Evolutionary conservation across 768 basidiomycete species (phyloP).

Genomic region (Calocybe indica): DNA sequence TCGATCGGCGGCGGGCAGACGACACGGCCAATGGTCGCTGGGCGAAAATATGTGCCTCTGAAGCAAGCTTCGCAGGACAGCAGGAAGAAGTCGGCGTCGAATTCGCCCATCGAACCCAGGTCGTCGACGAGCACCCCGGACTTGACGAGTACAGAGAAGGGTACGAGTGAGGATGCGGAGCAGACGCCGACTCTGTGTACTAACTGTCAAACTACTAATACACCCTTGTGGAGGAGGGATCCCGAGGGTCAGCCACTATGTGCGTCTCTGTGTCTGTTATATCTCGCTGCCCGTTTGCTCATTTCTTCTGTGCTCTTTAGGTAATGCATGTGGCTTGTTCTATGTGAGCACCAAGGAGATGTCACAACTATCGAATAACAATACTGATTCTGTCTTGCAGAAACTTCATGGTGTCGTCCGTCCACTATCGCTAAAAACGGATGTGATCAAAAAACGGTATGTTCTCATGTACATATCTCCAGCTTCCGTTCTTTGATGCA

Average conservation of each 20-base stretch:
- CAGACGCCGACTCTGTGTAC: slow-evolving; percentile 79
- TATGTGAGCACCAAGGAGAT: slow-evolving; percentile 51
- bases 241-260: slow-evolving; percentile 91
- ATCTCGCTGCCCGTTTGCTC: slow-evolving; percentile 10
- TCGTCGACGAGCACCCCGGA: slow-evolving; percentile 70
- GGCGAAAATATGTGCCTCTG: slow-evolving; percentile 60
- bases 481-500: slow-evolving; percentile 6
- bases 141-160: slow-evolving; percentile 31
- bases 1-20: slow-evolving; percentile 18
- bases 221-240: slow-evolving; percentile 88
- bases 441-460: slow-evolving; percentile 95
- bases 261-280: slow-evolving; percentile 29
- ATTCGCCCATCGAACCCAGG: slow-evolving; percentile 34
- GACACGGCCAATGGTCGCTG: slow-evolving; percentile 21
- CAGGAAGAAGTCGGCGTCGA: slow-evolving; percentile 44
- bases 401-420: slow-evolving; percentile 96
- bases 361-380: slow-evolving; percentile 2
- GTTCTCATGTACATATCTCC: slow-evolving; percentile 5
- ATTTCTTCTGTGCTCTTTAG: slow-evolving; percentile 25
- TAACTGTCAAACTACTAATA: slow-evolving; percentile 94
- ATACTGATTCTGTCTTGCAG: slow-evolving; percentile 30
- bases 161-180: slow-evolving; percentile 59
- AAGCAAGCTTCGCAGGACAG: slow-evolving; percentile 36
- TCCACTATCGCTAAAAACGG: slow-evolving; percentile 92
- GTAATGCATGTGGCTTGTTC: slow-evolving; percentile 91